Percentiles rank a stretch among this genome's conserved stretches.
Evolutionary conservation across 2,329 filamentous ascomycete species (phyloP).

Genomic region (Arthrobotrys iridis): DNA sequence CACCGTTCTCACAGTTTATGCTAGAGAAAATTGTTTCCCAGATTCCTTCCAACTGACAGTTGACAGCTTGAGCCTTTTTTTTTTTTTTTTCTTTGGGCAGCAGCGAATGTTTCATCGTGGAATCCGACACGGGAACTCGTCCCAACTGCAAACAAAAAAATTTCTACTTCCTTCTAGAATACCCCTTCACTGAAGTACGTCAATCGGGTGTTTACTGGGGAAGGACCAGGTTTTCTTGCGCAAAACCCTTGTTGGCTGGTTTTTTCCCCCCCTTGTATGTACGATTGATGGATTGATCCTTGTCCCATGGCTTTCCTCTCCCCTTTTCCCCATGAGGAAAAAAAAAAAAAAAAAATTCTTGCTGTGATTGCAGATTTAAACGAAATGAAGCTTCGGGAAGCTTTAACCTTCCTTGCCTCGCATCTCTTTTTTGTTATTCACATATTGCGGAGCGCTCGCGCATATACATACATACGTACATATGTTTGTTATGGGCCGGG

Average conservation of each 20-base stretch:
- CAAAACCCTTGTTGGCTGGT: too few species aligned
- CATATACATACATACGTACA: neutral
- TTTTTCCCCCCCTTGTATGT: neutral
- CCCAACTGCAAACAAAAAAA: neutral
- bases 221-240: too few species aligned
- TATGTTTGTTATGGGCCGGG: neutral
- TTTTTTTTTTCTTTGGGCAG: too few species aligned
- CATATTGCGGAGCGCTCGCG: neutral
- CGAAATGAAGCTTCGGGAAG: slow-evolving; percentile 21
- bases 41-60: too few species aligned
- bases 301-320: neutral
- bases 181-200: neutral
- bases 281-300: neutral
- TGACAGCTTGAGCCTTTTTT: neutral
- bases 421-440: neutral
- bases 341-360: too few species aligned
- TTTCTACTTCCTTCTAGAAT: neutral
- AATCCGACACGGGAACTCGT: neutral
- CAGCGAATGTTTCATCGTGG: neutral
- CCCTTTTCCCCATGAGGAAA: neutral
- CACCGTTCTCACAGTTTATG: too few species aligned
- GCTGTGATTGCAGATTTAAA: slow-evolving; percentile 9
- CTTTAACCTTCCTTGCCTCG: slow-evolving; percentile 28
- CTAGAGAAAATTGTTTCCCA: neutral
- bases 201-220: neutral